Evolutionary conservation across 495 filamentous ascomycete species (phyloP).

Genomic region (Oidiodendron maius): DNA sequence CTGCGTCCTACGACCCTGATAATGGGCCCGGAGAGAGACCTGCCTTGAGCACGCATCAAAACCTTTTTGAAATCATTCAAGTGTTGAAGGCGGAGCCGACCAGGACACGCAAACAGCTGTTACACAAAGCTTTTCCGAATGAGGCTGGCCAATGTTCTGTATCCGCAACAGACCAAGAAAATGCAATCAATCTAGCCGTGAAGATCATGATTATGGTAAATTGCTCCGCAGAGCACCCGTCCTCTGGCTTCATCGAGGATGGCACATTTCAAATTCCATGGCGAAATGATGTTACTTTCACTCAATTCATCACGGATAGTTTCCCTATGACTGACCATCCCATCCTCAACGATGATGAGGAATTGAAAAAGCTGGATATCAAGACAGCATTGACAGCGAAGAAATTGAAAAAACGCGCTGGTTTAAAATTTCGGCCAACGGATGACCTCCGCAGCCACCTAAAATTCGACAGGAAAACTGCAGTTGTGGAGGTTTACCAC

Average conservation of each 20-base stretch:
- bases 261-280: conserved; percentile 20
- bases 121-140: not conserved
- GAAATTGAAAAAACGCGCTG: conserved; percentile 26
- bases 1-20: too few relatives aligned
- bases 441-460: conserved; percentile 29
- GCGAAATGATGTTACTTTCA: conserved; percentile 19
- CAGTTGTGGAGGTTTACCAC: conserved; percentile 27
- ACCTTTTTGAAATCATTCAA: conserved; percentile 24
- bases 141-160: not conserved
- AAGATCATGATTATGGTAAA: conserved; percentile 30
- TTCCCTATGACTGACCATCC: conserved; percentile 28
- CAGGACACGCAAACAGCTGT: not conserved
- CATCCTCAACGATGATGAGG: conserved; percentile 20
- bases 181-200: conserved; percentile 27
- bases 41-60: too few relatives aligned
- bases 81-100: conserved; percentile 13
- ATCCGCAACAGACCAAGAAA: conserved; percentile 4
- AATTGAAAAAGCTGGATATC: conserved; percentile 9
- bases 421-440: conserved; percentile 26
- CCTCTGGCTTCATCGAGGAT: conserved; percentile 18
- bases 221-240: conserved; percentile 20
- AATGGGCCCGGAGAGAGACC: too few relatives aligned
- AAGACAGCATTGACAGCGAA: conserved; percentile 23
- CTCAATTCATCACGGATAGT: conserved; percentile 14
- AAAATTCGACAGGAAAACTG: conserved; percentile 23